Percentiles rank a stretch among this genome's conserved stretches.
phyloP scores from a whole-genome alignment of 1,284 basidiomycete species.

The Peniophora sp. region DNA sequence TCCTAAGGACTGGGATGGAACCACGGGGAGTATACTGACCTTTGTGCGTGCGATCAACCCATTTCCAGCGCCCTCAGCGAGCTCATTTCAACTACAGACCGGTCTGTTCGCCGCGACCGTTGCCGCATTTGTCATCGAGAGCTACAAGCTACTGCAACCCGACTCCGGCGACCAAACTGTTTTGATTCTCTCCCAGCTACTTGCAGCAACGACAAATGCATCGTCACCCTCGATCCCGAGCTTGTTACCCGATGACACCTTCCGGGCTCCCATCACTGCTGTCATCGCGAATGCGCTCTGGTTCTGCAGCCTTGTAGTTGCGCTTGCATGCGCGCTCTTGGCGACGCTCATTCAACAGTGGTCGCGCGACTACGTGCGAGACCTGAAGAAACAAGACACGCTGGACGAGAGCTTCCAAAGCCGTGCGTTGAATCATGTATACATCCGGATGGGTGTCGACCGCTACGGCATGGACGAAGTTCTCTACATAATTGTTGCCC shows the following conservation, averaged over 20 bases:
- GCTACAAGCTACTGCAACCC: slow-evolving; percentile 28
- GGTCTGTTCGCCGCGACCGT: slow-evolving; percentile 40
- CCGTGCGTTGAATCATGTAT: slow-evolving; percentile 26
- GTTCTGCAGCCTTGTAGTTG: not conserved
- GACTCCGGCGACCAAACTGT: slow-evolving; percentile 24
- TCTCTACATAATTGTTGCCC: slow-evolving; percentile 29
- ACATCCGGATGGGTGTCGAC: slow-evolving; percentile 26
- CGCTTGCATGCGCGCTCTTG: not conserved
- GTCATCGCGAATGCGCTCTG: not conserved
- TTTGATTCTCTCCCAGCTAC: slow-evolving; percentile 24
- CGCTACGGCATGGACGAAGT: slow-evolving; percentile 27
- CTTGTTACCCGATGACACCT: not conserved
- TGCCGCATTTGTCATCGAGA: slow-evolving; percentile 37
- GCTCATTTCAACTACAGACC: slow-evolving; percentile 10
- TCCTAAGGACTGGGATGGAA: too few species aligned
- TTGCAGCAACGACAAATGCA: not conserved
- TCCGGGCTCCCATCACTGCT: not conserved
- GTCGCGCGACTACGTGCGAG: slow-evolving; percentile 11
- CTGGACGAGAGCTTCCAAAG: slow-evolving; percentile 22
- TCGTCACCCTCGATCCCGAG: too few species aligned
- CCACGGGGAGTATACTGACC: too few species aligned
- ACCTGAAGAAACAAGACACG: slow-evolving; percentile 21
- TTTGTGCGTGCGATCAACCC: too few species aligned
- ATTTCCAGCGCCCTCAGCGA: too few species aligned
- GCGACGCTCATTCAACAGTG: slow-evolving; percentile 1